Percentiles rank a stretch among this genome's conserved stretches.
Evolutionary conservation across 306 rosid genomes (phyloP).

Genomic region (Quercus cerris): DNA sequence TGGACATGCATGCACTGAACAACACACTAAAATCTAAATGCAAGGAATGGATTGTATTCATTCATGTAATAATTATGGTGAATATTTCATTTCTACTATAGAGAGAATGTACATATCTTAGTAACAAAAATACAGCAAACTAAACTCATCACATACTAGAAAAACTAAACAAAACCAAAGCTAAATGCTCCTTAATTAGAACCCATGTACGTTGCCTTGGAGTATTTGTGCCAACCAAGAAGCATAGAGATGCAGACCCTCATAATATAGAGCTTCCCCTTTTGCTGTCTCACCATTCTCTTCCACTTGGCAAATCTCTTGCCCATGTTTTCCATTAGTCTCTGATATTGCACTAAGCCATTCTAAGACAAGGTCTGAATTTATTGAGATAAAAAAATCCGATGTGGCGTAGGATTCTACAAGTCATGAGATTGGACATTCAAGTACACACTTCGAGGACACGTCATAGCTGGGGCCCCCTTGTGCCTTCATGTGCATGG

Average conservation of each 20-base stretch:
- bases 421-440: neutral
- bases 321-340: constrained; percentile 30
- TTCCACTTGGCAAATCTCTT: constrained; percentile 62
- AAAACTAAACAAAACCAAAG: neutral
- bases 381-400: neutral
- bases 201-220: constrained; percentile 1
- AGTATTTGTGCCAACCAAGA: constrained; percentile 70
- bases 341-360: neutral
- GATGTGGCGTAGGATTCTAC: neutral
- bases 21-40: neutral
- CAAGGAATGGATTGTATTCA: neutral
- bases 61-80: too few relatives aligned
- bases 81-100: too few relatives aligned
- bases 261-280: constrained; percentile 72
- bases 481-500: constrained; percentile 28
- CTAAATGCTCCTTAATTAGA: neutral
- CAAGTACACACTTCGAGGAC: constrained; percentile 12
- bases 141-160: neutral
- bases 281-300: constrained; percentile 70
- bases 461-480: constrained; percentile 37
- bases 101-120: neutral
- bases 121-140: neutral
- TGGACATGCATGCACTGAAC: neutral
- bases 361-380: neutral
- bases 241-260: constrained; percentile 83